Conservation (phyloP, 306 rosid genomes). For the Prunus mume region DNA sequence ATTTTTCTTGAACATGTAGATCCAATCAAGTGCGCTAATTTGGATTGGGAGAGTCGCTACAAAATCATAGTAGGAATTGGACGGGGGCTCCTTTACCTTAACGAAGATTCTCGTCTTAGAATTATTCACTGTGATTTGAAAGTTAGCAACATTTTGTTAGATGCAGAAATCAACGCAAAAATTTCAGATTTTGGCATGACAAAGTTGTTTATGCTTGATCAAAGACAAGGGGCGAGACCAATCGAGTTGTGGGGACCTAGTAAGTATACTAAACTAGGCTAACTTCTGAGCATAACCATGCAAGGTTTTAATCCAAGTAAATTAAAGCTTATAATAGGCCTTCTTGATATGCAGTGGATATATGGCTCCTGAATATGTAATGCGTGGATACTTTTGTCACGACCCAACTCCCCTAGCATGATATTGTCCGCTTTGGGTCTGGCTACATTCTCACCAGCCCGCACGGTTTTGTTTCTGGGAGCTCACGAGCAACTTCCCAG, state of each 20-base stretch:
- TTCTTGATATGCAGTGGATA: background rate
- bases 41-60: constrained; percentile 9
- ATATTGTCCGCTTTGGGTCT: too few species aligned
- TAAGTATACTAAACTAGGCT: background rate
- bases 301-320: background rate
- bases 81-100: background rate
- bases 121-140: constrained; percentile 3
- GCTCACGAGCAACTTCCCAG: too few species aligned
- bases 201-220: background rate
- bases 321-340: too few species aligned
- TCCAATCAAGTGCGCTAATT: background rate
- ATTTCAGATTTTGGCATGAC: constrained; percentile 9
- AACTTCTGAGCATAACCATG: background rate
- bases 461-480: too few species aligned
- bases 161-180: background rate
- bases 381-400: background rate
- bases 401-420: too few species aligned
- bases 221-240: constrained; percentile 9
- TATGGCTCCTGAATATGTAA: background rate
- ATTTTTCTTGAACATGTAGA: background rate
- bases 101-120: constrained; percentile 9
- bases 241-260: constrained; percentile 10
- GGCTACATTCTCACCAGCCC: too few species aligned
- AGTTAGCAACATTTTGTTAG: constrained; percentile 7
- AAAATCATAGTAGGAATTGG: constrained; percentile 1